Base-by-base conservation (phyloP, 306 rosid genomes). In the Spatholobus suberectus region DNA sequence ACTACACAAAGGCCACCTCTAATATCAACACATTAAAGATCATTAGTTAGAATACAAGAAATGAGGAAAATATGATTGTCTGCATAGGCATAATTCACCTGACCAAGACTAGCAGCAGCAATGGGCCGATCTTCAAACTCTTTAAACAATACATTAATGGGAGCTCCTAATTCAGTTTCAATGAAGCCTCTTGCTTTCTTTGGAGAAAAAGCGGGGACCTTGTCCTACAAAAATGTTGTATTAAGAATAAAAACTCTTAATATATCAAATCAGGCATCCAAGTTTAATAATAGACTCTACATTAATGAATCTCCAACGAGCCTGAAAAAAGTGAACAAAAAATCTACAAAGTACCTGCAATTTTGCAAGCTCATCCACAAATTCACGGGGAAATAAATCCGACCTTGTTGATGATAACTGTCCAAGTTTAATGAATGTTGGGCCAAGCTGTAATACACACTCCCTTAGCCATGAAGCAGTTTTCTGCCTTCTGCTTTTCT, bases 51-150 rank as follows among this genome's bases (percentile, higher is more conserved):
- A 77, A 54, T 37, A 65, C 35, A 76, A 75, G 21, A 59, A 44
- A 12, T 49, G 17, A 62, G 44, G 40, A 52, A 41, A 59, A 26
- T 34, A 34, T 26, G 37, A 54, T 23, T 14, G 37, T 41, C 54
- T 13, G 26, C 24, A 38, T 4, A 38, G 10, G 70, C 26, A 58
- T 40, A 26, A 41, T 41, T 77, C 51, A 94, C 98, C 97, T 94
- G 98, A 84, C 98, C 97, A 80, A 94, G 97, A 86, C 98, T 94
- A 59, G 98, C 97, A 67, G 98, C 98, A 75, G 98, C 97, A 73
- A 93, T 94, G 40, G 98, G 97, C 55, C 49, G 91, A 78, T 94
- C 97, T 86, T 93, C 97, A 49, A 93, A 94, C 88, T 90, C 97
- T 85, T 90, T 92, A 80, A 89, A 94, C 86, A 93, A 76, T 15